phyloP scores from a whole-genome alignment of 1,284 basidiomycete genomes.

The Lentinula novae-zelandiae region DNA sequence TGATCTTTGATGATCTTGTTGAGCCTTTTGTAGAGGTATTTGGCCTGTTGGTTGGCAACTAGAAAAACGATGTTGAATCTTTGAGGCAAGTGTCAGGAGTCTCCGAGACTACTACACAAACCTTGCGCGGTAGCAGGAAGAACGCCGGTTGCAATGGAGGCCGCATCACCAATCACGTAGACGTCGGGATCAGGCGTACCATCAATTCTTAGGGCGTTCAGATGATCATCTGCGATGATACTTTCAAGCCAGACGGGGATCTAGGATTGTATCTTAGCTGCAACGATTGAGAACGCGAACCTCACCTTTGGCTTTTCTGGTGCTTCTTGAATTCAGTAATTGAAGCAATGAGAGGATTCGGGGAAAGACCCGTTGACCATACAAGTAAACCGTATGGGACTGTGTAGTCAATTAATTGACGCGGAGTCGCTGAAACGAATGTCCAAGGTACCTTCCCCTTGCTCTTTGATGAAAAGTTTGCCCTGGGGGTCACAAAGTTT shows the following conservation, averaged over 20 bases:
- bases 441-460: slow-evolving; percentile 47
- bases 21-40: slow-evolving; percentile 67
- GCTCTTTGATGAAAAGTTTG: slow-evolving; percentile 57
- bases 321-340: slow-evolving; percentile 64
- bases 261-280: not conserved
- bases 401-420: slow-evolving; percentile 20
- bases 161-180: slow-evolving; percentile 83
- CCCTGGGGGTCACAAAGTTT: slow-evolving; percentile 30
- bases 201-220: slow-evolving; percentile 57
- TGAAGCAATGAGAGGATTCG: slow-evolving; percentile 71
- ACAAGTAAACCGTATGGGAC: slow-evolving; percentile 81
- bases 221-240: slow-evolving; percentile 58
- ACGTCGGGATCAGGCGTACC: slow-evolving; percentile 67
- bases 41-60: slow-evolving; percentile 83
- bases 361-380: slow-evolving; percentile 82
- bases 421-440: not conserved
- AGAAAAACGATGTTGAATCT: not conserved
- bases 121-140: slow-evolving; percentile 86
- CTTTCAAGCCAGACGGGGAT: slow-evolving; percentile 15
- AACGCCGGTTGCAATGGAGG: slow-evolving; percentile 53
- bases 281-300: not conserved
- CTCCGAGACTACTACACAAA: slow-evolving; percentile 20
- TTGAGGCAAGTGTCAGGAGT: not conserved
- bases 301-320: slow-evolving; percentile 55
- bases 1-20: slow-evolving; percentile 53